Base-by-base conservation (phyloP, 495 filamentous ascomycete species). In the Neurospora africana region DNA sequence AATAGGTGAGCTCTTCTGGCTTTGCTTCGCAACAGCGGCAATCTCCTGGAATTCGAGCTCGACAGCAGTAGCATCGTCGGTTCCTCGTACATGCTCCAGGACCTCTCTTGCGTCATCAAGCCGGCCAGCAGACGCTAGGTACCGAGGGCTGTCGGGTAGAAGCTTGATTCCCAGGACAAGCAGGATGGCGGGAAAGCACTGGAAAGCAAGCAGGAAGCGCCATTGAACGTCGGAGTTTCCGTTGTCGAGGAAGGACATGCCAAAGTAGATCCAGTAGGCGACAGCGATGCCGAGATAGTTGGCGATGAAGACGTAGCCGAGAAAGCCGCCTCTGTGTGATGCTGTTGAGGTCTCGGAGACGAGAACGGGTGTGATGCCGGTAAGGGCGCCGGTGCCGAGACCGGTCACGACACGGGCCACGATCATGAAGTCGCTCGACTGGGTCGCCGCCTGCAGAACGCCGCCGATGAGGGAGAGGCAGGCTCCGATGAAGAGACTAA, bases 181-280 rank as follows among this genome's bases (percentile, higher is more conserved):
- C 8, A 88, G 65, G 2, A 88, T 71, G 11, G 86, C 83, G n/a
- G 87, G 87, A 43, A 87, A 76, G 71, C 83, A 85, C 72, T 87
- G 85, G 73, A 87, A 85, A 1, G 86, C 87, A 5, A 89, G 82
- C 10, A 86, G 77, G 41, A 89, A 87, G 5, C 87, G 81, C 53
- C 53, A 61, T 21, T 61, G 53, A 15, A 86, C 86, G 87, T 76
- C 86, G 76, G 58, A 89, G 15, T 68, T 77, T 43, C 84, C 85
- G 70, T 84, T 76, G 69, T 87, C 75, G 73, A 88, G 78, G 70
- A 85, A 86, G 15, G 86, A 81, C 58, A 89, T 74, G 47, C 87
- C 86, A 73, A 88, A 90, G 23, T 86, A 85, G 72, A 89, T 81
- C 88, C 88, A 90, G 78, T 90, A 90, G 9, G 88, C 87, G 37